Base-by-base conservation (phyloP, 192 early-diverging fungal genomes). In the Lobulomyces angularis region DNA sequence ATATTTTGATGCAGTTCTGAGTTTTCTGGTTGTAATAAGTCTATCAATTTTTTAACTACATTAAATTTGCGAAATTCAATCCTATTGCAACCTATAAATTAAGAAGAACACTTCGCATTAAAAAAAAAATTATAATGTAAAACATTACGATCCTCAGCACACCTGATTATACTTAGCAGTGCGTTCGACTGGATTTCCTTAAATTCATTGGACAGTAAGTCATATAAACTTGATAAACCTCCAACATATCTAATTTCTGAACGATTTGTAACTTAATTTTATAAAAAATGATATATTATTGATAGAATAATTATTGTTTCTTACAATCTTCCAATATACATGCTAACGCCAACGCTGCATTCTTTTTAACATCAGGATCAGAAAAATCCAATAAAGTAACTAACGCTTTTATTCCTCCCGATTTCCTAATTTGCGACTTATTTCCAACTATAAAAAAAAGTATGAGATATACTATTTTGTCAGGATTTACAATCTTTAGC, bases 361-460 rank as follows among this genome's bases (percentile, higher is more conserved):
- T 70, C 48, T 68, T 67, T 35, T 70, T 69, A 19, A 70, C 71
- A 44, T 74, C 71, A 4, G 71, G 71, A 53, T 74, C 71, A 0
- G 52, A n/a, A 0, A 53, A 53, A 5, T 67, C 67, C 5, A 74
- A 57, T 8, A 69, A 50, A 24, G 53, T 55, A n/a, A 74, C 67
- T 3, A 74, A 48, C 2, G 64, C 56, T 32, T 58, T 65, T 29
- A 74, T 55, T 3, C 66, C 71, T 14, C 71, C 71, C 24, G 39
- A 48, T 32, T 61, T 67, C 17, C 66, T 34, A 36, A 74, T 74
- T 2, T 64, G 66, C 16, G 64, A 29, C 43, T 74, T 74, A 38
- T 64, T 64, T 41, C 62, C 55, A 48, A 70, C 70, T 62, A 48
- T 14, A 3, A 16, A 27, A 2, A 5, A 1, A 21, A 26, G 27